A percentile compares a stretch with the other conserved stretches of the same genome.
Evolutionary conservation across 768 basidiomycete genomes (phyloP).

Genomic region (Sistotremastrum niveocremeum): DNA sequence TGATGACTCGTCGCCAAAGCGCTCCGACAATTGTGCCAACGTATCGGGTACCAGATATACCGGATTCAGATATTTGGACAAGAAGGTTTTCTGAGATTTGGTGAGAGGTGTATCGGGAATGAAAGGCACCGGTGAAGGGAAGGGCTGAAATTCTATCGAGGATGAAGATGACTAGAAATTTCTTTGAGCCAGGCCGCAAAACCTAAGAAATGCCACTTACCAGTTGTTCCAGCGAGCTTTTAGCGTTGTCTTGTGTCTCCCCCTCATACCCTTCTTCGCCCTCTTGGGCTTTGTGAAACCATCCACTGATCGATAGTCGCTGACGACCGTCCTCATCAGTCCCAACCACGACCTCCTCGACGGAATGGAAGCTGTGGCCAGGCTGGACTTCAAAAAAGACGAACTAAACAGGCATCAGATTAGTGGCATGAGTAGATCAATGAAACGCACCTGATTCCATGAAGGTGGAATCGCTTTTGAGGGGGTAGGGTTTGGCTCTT

Average conservation of each 20-base stretch:
- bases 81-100: conserved; percentile 50
- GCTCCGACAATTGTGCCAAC: conserved; percentile 61
- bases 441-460: conserved; percentile 50
- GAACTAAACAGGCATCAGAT: conserved; percentile 20
- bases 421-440: neutral
- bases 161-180: conserved; percentile 39
- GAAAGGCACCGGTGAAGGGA: conserved; percentile 34
- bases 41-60: conserved; percentile 78
- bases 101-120: conserved; percentile 42
- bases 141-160: conserved; percentile 41
- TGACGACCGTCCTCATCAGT: conserved; percentile 54
- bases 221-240: conserved; percentile 86
- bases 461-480: conserved; percentile 58
- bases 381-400: conserved; percentile 89
- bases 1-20: conserved; percentile 78
- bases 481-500: conserved; percentile 57
- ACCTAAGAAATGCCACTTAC: conserved; percentile 34
- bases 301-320: conserved; percentile 84
- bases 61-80: conserved; percentile 76
- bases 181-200: conserved; percentile 5
- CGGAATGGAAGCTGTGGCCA: conserved; percentile 89
- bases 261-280: conserved; percentile 78
- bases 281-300: conserved; percentile 90
- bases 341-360: conserved; percentile 89
- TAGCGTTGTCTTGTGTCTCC: conserved; percentile 29